Evolutionary conservation across 768 basidiomycete genomes (phyloP), one percentile per base, ranked within the genome.

Genomic region (Termitomyces sp.): DNA sequence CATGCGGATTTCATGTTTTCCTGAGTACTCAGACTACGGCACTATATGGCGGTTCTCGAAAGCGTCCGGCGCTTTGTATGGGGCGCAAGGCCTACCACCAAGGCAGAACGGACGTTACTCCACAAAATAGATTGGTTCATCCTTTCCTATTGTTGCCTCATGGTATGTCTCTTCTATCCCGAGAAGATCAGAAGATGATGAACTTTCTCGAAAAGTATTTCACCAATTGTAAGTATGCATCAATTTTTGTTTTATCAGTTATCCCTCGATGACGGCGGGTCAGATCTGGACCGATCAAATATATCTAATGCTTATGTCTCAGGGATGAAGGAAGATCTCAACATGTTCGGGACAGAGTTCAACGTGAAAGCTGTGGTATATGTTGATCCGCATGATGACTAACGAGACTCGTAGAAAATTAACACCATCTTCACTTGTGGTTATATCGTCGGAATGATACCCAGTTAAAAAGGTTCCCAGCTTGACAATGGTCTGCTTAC

Each of bases 271-370:
- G 50, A 54, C 62, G 30, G 44, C 44, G 31, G 28, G 14, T 35
- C 35, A 87, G 84, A 87, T 68, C 73, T 88, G 21, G 85, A 87
- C 66, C 72, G 85, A 55, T 84, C 85, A 33, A 87, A 87, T 67
- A 73, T 89, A 30, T 75, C 76, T 61, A 89, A 89, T 68, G 87
- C 87, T 11, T 89, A 87, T 67, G 84, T 87, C n/a, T 87, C 85
- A 5, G 87, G 87, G 6, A 87, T 91, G 86, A 83, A 78, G 59
- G 84, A 89, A 67, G 86, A 86, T 21, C 74, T 89, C 38, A 62
- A 77, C 55, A 85, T 88, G 84, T 66, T 73, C 43, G 85, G 85
- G 40, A 83, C 78, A 41, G 75, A 89, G 47, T 81, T 82, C 64
- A 87, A 89, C 63, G 79, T 81, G 50, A 59, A 74, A 41, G 23